Evolutionary conservation across 306 rosid species (phyloP).

Genomic region (Coriaria nepalensis): DNA sequence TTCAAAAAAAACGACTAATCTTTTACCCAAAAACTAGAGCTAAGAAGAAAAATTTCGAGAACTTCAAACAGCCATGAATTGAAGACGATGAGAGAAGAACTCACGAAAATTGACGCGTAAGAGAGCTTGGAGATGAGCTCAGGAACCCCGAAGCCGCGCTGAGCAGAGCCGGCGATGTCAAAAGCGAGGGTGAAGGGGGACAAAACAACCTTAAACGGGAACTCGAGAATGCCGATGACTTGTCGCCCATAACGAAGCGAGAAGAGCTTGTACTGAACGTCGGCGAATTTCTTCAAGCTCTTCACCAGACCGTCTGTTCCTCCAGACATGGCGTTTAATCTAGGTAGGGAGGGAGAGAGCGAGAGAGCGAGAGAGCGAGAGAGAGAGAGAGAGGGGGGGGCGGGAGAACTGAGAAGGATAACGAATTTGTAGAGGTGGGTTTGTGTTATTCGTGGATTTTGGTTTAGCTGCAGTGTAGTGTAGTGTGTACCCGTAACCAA

Average conservation of each 20-base stretch:
- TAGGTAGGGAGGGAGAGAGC: neutral
- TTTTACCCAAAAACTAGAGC: neutral
- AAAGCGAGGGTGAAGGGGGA: slow-evolving; percentile 69
- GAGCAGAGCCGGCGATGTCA: slow-evolving; percentile 83
- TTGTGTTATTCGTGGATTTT: too few relatives aligned
- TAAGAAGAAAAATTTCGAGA: too few relatives aligned
- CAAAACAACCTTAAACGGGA: slow-evolving; percentile 63
- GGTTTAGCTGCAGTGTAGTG: too few relatives aligned
- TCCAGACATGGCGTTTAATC: slow-evolving; percentile 28
- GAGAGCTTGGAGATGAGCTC: slow-evolving; percentile 87
- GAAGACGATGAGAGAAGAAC: slow-evolving; percentile 12
- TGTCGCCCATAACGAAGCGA: slow-evolving; percentile 50
- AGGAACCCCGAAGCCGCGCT: slow-evolving; percentile 96
- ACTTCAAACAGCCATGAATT: too few relatives aligned
- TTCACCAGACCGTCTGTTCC: slow-evolving; percentile 30
- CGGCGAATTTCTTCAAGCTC: slow-evolving; percentile 40
- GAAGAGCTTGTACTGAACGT: slow-evolving; percentile 39
- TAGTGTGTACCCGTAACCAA: too few relatives aligned
- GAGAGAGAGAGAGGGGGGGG: too few relatives aligned
- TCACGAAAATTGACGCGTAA: slow-evolving; percentile 63
- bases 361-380: neutral
- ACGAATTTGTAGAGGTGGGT: too few relatives aligned
- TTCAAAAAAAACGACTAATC: too few relatives aligned
- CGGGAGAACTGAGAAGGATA: neutral
- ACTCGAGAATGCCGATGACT: slow-evolving; percentile 47